Base-by-base conservation (phyloP, 2,329 filamentous ascomycete genomes). In the Fusarium sp. region DNA sequence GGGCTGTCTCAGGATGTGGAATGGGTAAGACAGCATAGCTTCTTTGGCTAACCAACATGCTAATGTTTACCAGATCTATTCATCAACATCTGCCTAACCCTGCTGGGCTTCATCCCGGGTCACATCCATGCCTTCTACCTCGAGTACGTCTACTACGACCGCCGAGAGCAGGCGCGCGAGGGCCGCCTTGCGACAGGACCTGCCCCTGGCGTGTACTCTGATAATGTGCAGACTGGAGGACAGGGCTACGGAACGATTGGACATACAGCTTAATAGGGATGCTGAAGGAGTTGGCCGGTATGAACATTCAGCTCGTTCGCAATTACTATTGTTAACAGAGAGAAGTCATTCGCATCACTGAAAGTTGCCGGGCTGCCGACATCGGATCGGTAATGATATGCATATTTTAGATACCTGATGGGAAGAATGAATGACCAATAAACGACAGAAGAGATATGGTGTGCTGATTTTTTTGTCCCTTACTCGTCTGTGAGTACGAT, bases 141-240 rank as follows among this genome's bases (percentile, higher is more conserved):
- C 64, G 89, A 94, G 79, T 96, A 94, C 77, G 83, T 96, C 65
- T 97, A 94, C 81, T 95, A 90, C 78, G 87, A 92, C 73, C 90
- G 90, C 39, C 86, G 84, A 53, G 89, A 92, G 71, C 86, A 89
- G 75, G 84, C 85, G 3, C 80, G 83, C 45, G 81, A 86, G 33
- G 91, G 91, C 7, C 81, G 83, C 13, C 83, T 84, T 61, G 80
- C 84, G 20, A 80, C 83, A 6, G 74, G 79, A 10, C 84, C 83
- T 3, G 90, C 90, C 2, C 88, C 91, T 0, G 90, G 90, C 28
- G 86, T 94, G 19, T 94, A 90, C 77, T 92, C 88, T 71, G 85
- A 91, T 35, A 86, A 87, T 35, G 87, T 94, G n/a, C 90, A 93
- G 80, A 87, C 82, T 6, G 91, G 90, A n/a, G 90, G 89, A 67